These are phyloP conservation scores for Verruconis gallopava DNA, from an alignment of 2,329 filamentous ascomycete genomes.

Conservation along the genomic window DNA sequence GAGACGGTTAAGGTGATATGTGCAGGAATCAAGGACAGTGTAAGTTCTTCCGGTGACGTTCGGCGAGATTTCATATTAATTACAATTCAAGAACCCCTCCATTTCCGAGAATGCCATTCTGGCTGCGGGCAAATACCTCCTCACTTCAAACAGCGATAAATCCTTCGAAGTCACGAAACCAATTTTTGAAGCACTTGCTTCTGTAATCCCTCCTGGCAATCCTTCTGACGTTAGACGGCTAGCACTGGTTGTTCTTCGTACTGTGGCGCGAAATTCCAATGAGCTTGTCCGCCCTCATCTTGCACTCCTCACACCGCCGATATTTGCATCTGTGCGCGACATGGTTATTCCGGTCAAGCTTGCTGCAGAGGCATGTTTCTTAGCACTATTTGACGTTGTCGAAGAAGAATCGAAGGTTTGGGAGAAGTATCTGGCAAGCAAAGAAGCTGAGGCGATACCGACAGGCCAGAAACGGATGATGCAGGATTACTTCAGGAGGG, in stretches of 20 bases:
- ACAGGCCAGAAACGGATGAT: constrained; percentile 74
- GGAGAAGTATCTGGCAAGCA: constrained; percentile 72
- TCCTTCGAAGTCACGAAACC: constrained; percentile 61
- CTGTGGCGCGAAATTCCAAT: constrained; percentile 64
- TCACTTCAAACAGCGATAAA: constrained; percentile 51
- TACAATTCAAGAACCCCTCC: constrained; percentile 45
- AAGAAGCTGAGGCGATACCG: constrained; percentile 46
- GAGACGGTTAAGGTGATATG: constrained; percentile 67
- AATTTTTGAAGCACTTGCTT: constrained; percentile 66
- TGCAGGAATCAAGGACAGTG: constrained; percentile 64
- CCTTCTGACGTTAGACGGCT: constrained; percentile 75
- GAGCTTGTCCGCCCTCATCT: constrained; percentile 75
- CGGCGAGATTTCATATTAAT: constrained; percentile 12
- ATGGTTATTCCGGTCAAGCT: constrained; percentile 90
- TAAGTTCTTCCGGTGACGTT: no score
- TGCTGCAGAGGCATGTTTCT: constrained; percentile 85
- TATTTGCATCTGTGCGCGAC: constrained; percentile 86
- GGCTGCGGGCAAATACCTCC: constrained; percentile 79
- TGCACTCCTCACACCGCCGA: constrained; percentile 60
- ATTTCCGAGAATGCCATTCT: constrained; percentile 81
- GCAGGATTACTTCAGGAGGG: constrained; percentile 93
- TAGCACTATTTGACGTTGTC: constrained; percentile 79
- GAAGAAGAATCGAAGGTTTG: constrained; percentile 78
- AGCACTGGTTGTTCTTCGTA: constrained; percentile 76
- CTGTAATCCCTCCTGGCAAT: constrained; percentile 62